phyloP scores from a whole-genome alignment of 352 stramenopile genomes.

The Peronospora destructor region DNA sequence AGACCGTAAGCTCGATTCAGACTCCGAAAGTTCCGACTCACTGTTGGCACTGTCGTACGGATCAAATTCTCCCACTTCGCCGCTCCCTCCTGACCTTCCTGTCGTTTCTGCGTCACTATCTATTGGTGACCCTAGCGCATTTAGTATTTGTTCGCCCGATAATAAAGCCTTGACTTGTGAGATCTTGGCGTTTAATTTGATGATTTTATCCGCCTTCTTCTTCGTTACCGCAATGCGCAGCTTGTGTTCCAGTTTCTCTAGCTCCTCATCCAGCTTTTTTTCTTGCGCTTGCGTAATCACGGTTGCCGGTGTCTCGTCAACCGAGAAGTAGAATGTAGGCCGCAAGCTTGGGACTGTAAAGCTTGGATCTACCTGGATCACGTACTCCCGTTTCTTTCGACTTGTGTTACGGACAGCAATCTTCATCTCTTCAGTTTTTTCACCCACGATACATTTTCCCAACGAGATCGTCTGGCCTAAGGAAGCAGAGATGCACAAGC shows the following conservation, averaged over 20 bases:
- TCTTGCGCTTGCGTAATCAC: constrained; percentile 86
- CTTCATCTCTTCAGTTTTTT: constrained; percentile 81
- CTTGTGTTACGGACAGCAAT: constrained; percentile 84
- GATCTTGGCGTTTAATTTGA: constrained; percentile 81
- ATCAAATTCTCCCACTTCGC: constrained; percentile 30
- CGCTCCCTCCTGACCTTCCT: constrained; percentile 24
- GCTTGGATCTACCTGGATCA: constrained; percentile 72
- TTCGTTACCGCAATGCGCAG: constrained; percentile 84
- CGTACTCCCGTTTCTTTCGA: constrained; percentile 82
- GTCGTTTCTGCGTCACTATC: constrained; percentile 36
- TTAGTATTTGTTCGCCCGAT: constrained; percentile 62
- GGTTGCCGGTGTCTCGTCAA: constrained; percentile 75
- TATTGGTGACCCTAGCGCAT: constrained; percentile 29
- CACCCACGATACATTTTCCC: constrained; percentile 75
- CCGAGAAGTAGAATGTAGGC: constrained; percentile 75
- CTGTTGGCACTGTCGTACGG: constrained; percentile 79
- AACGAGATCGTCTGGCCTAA: constrained; percentile 76
- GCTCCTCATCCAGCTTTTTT: constrained; percentile 85
- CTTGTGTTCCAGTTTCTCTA: constrained; percentile 88
- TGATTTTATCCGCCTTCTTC: constrained; percentile 87
- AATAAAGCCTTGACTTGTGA: constrained; percentile 68
- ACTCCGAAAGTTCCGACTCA: constrained; percentile 80
- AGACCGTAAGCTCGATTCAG: constrained; percentile 33
- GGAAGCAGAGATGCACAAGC: constrained; percentile 5
- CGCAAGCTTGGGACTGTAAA: constrained; percentile 63